phyloP scores from a whole-genome alignment of 371 early-diverging fungal species.

The Mortierella sp. region DNA sequence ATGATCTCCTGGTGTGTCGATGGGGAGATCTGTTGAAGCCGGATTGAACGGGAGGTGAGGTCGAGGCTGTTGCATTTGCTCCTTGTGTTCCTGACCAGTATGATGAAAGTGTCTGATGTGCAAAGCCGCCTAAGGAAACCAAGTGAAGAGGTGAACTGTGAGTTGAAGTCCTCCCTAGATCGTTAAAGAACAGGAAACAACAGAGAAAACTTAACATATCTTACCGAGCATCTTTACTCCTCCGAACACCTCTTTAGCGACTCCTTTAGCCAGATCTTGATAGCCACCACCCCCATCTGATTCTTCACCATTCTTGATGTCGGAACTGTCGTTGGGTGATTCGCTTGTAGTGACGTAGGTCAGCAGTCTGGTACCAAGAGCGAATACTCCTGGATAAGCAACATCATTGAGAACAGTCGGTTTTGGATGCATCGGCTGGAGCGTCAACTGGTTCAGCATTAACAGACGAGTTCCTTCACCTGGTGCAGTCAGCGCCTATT shows the following conservation, averaged over 20 bases:
- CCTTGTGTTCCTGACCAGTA: slow-evolving; percentile 50
- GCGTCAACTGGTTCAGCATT: slow-evolving; percentile 60
- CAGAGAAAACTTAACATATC: neutral
- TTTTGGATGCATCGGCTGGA: slow-evolving; percentile 43
- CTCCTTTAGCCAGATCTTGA: slow-evolving; percentile 72
- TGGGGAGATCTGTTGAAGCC: slow-evolving; percentile 25
- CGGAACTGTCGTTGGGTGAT: slow-evolving; percentile 38
- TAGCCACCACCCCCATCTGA: slow-evolving; percentile 45
- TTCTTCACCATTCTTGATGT: slow-evolving; percentile 41
- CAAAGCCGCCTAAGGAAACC: slow-evolving; percentile 36
- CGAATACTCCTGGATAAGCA: slow-evolving; percentile 61
- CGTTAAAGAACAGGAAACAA: neutral
- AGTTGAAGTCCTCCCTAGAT: neutral
- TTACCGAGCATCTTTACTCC: slow-evolving; percentile 78
- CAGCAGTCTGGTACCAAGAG: slow-evolving; percentile 71
- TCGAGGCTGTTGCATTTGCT: slow-evolving; percentile 27
- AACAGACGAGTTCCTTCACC: slow-evolving; percentile 57
- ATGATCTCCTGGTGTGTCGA: slow-evolving; percentile 38
- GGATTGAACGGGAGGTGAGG: slow-evolving; percentile 44
- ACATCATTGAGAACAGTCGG: slow-evolving; percentile 63
- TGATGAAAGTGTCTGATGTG: slow-evolving; percentile 50
- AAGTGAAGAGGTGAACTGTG: neutral
- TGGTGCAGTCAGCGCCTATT: slow-evolving; percentile 30
- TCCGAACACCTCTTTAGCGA: slow-evolving; percentile 79
- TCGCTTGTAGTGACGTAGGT: slow-evolving; percentile 72